phyloP scores from a whole-genome alignment of 192 early-diverging fungal species.

The Podila verticillata region DNA sequence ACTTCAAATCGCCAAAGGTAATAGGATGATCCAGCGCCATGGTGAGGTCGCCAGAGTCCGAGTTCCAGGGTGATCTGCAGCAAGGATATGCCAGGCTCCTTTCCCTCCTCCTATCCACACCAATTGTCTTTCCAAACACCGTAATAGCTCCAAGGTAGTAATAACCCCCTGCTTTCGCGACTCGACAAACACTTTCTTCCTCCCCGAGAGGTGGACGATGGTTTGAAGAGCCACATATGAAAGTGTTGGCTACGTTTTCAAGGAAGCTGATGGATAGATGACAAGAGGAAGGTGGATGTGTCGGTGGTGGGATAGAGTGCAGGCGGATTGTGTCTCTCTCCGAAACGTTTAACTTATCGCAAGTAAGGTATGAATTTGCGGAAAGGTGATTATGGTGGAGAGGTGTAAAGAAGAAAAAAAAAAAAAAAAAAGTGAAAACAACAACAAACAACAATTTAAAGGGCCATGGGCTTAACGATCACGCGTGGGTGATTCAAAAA shows the following conservation, averaged over 20 bases:
- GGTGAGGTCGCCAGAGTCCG: slow-evolving; percentile 47
- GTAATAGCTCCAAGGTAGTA: background rate
- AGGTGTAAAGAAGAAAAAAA: slow-evolving; percentile 31
- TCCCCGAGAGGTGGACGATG: background rate
- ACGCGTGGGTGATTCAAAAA: no score
- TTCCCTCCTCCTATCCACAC: slow-evolving; percentile 22
- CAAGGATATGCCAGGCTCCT: slow-evolving; percentile 47
- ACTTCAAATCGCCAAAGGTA: slow-evolving; percentile 55
- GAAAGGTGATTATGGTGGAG: slow-evolving; percentile 51
- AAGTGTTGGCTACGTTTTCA: background rate
- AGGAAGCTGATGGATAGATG: background rate
- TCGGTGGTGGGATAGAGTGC: slow-evolving; percentile 34
- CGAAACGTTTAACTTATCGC: slow-evolving; percentile 44
- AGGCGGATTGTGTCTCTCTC: slow-evolving; percentile 51
- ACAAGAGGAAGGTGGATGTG: slow-evolving; percentile 9
- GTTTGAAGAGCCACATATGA: no score
- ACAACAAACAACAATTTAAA: no score
- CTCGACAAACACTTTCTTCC: background rate
- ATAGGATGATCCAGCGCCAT: slow-evolving; percentile 50
- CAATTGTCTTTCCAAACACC: background rate
- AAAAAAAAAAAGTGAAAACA: background rate
- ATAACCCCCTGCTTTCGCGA: background rate
- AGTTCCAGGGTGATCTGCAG: slow-evolving; percentile 52
- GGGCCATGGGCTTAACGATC: no score
- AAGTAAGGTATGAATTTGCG: slow-evolving; percentile 13